Percentiles rank a stretch among this genome's conserved stretches.
These are phyloP conservation scores for Aaosphaeria pasadenensis DNA, from an alignment of 2,329 filamentous ascomycete genomes.

Conservation along the genomic window DNA sequence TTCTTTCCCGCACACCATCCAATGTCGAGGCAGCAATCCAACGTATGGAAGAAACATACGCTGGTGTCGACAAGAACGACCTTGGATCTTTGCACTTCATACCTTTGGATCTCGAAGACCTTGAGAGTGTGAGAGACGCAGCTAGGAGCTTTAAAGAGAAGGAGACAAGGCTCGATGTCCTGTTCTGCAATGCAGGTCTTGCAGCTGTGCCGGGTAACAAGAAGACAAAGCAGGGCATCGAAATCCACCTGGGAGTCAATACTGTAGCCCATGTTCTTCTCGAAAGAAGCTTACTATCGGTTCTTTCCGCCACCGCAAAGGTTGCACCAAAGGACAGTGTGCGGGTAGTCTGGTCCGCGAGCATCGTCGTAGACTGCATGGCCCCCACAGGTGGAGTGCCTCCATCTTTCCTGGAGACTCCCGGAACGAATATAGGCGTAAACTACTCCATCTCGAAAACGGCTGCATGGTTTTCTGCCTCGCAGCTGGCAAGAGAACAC, in stretches of 20 bases:
- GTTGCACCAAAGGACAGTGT: conserved; percentile 16
- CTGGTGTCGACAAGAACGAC: conserved; percentile 11
- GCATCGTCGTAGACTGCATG: conserved; percentile 7
- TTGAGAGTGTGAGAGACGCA: conserved; percentile 23
- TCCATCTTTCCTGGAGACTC: conserved; percentile 6
- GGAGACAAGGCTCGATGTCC: conserved; percentile 41
- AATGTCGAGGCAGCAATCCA: conserved; percentile 47
- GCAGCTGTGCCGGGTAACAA: conserved; percentile 4
- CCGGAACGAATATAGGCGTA: background rate
- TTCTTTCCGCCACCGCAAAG: conserved; percentile 25
- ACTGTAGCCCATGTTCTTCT: conserved; percentile 37
- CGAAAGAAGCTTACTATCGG: conserved; percentile 29
- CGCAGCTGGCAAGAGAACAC: too few species aligned
- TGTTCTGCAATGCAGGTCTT: conserved; percentile 31
- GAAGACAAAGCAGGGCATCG: conserved; percentile 12
- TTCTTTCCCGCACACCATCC: conserved; percentile 46
- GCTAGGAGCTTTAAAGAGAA: conserved; percentile 24
- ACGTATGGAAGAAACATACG: conserved; percentile 38
- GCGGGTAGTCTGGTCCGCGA: conserved; percentile 30
- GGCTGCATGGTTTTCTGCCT: conserved; percentile 8
- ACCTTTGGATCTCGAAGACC: conserved; percentile 38
- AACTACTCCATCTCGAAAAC: conserved; percentile 11
- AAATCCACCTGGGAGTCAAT: conserved; percentile 34
- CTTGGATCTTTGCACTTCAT: conserved; percentile 11
- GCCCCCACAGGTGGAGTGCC: conserved; percentile 11